Conservation (phyloP, 164 flowering plant genomes). For the Stephania cephalantha region DNA sequence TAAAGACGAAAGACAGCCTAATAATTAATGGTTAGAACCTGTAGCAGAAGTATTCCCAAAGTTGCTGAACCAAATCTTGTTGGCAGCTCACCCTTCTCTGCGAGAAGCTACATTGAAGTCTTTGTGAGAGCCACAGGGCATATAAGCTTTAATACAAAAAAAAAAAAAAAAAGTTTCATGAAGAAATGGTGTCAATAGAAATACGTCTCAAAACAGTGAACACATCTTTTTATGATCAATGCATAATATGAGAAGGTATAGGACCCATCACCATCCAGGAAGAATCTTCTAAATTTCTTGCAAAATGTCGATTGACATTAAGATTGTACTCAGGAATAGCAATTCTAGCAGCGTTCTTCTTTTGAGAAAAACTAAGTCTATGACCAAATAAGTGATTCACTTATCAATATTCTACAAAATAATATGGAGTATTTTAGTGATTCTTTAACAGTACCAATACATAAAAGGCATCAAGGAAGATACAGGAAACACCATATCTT, state of each 20-base stretch:
- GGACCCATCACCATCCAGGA: no score
- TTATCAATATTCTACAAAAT: not conserved
- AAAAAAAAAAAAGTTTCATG: not conserved
- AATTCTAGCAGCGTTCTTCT: not conserved
- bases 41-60: constrained; percentile 88
- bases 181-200: not conserved
- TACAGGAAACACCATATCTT: not conserved
- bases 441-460: no score
- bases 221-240: no score
- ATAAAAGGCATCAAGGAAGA: not conserved
- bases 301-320: not conserved
- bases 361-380: not conserved
- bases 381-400: not conserved
- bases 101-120: constrained; percentile 74
- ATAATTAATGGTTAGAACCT: constrained; percentile 39
- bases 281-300: not conserved
- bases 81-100: constrained; percentile 97
- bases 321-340: not conserved
- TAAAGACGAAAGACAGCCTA: no score
- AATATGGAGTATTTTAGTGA: not conserved
- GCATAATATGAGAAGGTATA: not conserved
- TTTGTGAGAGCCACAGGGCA: constrained; percentile 29
- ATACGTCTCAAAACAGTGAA: no score
- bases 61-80: constrained; percentile 99
- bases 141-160: not conserved